phyloP scores from a whole-genome alignment of 257 asterid species.

The Solanum bulbocastanum region DNA sequence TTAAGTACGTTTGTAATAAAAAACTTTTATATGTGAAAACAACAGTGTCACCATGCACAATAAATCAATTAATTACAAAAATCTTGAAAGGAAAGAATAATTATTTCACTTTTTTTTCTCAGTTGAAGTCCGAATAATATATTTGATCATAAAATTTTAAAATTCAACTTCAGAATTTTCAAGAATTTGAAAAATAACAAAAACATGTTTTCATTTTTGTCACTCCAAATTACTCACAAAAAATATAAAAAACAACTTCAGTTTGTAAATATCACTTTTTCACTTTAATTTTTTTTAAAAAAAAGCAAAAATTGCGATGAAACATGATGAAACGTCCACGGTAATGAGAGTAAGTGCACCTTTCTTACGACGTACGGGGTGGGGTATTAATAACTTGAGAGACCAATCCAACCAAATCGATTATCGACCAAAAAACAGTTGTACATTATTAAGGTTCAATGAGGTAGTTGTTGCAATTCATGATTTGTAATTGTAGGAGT shows the following conservation, averaged over 20 bases:
- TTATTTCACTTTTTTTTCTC: too few relatives aligned
- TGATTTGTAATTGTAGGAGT: not conserved
- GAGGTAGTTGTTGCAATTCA: not conserved
- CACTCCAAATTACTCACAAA: not conserved
- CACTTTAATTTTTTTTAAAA: too few relatives aligned
- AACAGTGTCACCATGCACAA: not conserved
- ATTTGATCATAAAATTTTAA: too few relatives aligned
- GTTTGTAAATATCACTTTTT: too few relatives aligned
- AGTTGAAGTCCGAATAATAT: too few relatives aligned
- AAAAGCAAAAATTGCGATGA: too few relatives aligned
- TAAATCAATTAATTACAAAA: not conserved
- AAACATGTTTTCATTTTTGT: too few relatives aligned
- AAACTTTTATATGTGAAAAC: not conserved
- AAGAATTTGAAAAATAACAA: not conserved
- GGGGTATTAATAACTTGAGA: not conserved
- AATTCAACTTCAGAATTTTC: not conserved
- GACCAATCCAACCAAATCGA: not conserved
- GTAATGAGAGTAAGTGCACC: not conserved
- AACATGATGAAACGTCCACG: accelerated
- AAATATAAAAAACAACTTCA: too few relatives aligned
- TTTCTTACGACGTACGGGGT: not conserved
- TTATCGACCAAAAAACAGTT: not conserved
- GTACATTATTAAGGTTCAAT: not conserved
- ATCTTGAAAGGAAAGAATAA: not conserved
- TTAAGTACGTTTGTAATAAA: not conserved